A percentile compares a stretch with the other conserved stretches of the same genome.
phyloP scores from a whole-genome alignment of 73 alveolate species.

The Uronychia binucleata region DNA sequence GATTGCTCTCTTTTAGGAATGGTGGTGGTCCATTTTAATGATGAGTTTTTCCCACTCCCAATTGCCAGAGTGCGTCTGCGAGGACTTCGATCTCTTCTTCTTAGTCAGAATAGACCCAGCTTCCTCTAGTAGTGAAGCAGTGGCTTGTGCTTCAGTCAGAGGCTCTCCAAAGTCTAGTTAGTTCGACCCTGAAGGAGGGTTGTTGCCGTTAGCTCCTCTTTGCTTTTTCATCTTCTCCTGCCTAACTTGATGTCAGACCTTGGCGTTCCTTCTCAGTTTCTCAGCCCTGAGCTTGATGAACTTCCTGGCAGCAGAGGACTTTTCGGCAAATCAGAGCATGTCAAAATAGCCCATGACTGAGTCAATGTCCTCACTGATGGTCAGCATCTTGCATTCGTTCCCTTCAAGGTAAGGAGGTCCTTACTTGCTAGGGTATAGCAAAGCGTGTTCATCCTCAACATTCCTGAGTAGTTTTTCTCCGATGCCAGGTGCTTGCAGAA shows the following conservation, averaged over 20 bases:
- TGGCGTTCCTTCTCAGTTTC: neutral
- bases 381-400: conserved; percentile 48
- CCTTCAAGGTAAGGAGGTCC: conserved; percentile 3
- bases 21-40: conserved; percentile 14
- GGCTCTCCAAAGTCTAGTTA: neutral
- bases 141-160: neutral
- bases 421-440: conserved; percentile 53
- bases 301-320: conserved; percentile 26
- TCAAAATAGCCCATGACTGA: conserved; percentile 10
- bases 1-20: conserved; percentile 71
- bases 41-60: conserved; percentile 14
- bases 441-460: conserved; percentile 25
- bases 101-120: neutral
- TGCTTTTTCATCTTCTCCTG: conserved; percentile 17
- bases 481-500: conserved; percentile 5
- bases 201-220: conserved; percentile 11
- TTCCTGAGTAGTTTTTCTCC: conserved; percentile 1
- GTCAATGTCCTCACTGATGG: conserved; percentile 61
- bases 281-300: conserved; percentile 6
- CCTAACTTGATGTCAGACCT: neutral
- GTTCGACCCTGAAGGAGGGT: neutral
- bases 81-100: neutral
- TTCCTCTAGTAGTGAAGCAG: neutral
- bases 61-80: conserved; percentile 1
- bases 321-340: neutral